Percentiles rank a stretch among this genome's conserved stretches.
phyloP scores from a whole-genome alignment of 768 basidiomycete species.

The Aureoboletus auriporus region DNA sequence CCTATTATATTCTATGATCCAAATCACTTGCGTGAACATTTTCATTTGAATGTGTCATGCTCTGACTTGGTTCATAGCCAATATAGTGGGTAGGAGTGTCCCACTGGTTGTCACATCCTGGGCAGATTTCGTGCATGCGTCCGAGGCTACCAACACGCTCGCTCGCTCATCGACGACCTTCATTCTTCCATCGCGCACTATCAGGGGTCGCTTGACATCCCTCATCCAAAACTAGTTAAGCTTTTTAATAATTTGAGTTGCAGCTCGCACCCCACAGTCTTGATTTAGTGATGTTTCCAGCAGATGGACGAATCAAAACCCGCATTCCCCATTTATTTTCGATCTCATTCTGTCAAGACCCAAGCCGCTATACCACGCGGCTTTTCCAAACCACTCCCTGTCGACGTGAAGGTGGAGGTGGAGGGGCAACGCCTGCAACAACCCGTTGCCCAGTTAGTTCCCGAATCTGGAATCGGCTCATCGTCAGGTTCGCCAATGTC shows the following conservation, averaged over 20 bases:
- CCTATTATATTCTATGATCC: constrained; percentile 38
- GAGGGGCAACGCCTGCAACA: neutral
- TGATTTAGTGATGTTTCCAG: constrained; percentile 1
- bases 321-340: neutral
- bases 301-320: neutral
- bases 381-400: neutral
- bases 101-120: constrained; percentile 9
- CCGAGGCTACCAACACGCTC: neutral
- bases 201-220: neutral
- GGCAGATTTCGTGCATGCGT: constrained; percentile 1
- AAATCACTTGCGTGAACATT: constrained; percentile 27
- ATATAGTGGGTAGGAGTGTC: constrained; percentile 48
- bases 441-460: constrained; percentile 7
- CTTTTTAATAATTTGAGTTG: constrained; percentile 27
- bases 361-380: neutral
- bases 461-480: constrained; percentile 11
- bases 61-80: constrained; percentile 55
- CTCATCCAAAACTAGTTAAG: constrained; percentile 8
- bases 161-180: no score
- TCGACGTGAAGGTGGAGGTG: no score
- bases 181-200: no score
- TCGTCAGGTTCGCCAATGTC: neutral
- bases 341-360: neutral
- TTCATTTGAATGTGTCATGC: constrained; percentile 33
- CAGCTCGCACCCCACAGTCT: constrained; percentile 13